Conservation (phyloP, 495 filamentous ascomycete species). For the Barbatosphaeria neglecta region DNA sequence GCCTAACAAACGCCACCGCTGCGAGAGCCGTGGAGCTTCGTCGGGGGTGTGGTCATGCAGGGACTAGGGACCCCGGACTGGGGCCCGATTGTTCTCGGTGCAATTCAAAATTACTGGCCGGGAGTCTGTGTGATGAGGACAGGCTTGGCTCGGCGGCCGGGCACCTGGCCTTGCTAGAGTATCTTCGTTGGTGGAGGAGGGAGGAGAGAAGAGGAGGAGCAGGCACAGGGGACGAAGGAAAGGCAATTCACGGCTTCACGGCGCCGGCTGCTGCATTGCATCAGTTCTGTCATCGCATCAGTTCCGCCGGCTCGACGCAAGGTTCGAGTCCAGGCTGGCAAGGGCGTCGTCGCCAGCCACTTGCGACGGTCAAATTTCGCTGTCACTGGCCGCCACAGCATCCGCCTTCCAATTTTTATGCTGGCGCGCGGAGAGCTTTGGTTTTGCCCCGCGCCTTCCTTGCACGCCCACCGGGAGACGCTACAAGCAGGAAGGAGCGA, state of each 20-base stretch:
- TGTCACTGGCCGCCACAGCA: too few species aligned
- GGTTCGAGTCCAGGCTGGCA: too few species aligned
- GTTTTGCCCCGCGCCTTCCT: too few species aligned
- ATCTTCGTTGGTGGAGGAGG: too few species aligned
- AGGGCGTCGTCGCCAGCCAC: too few species aligned
- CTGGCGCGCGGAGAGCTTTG: too few species aligned
- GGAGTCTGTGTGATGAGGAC: background rate
- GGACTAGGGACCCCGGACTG: slow-evolving; percentile 9
- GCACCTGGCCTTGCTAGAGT: background rate
- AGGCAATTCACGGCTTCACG: background rate
- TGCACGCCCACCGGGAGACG: too few species aligned
- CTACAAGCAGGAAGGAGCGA: too few species aligned
- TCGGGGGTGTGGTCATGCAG: slow-evolving; percentile 26
- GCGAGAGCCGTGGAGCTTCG: slow-evolving; percentile 17
- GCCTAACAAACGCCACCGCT: slow-evolving; percentile 33
- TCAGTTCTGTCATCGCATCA: background rate
- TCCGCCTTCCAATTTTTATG: background rate
- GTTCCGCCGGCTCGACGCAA: too few species aligned
- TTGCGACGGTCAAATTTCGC: background rate
- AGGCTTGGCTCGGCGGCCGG: background rate
- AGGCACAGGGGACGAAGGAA: background rate
- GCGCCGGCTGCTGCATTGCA: background rate
- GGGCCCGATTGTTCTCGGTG: background rate
- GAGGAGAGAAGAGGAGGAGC: background rate
- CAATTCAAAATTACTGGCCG: background rate